phyloP scores from a whole-genome alignment of 2,329 filamentous ascomycete species.

The Chrysoporthe deuterocubensis region DNA sequence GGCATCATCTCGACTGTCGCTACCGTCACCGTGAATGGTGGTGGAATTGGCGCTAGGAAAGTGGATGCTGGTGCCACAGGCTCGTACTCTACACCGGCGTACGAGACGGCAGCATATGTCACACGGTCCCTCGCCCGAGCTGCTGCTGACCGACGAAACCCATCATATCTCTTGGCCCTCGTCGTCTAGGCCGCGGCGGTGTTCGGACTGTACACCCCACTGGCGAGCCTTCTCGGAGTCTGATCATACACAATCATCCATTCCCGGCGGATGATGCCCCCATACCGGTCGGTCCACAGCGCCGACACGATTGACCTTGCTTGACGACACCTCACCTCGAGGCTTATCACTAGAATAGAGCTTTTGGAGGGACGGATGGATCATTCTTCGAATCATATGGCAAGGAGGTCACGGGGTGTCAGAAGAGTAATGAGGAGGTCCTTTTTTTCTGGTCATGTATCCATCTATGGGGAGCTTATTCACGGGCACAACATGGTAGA shows the following conservation, averaged over 20 bases:
- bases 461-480: slow-evolving; percentile 13
- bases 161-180: slow-evolving; percentile 28
- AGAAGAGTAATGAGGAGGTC: slow-evolving; percentile 22
- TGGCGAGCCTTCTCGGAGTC: slow-evolving; percentile 22
- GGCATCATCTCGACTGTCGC: slow-evolving; percentile 27
- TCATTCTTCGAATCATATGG: slow-evolving; percentile 26
- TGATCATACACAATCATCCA: slow-evolving; percentile 19
- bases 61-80: slow-evolving; percentile 18
- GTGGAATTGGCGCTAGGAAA: slow-evolving; percentile 26
- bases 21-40: slow-evolving; percentile 26
- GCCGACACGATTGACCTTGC: not conserved
- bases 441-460: slow-evolving; percentile 23
- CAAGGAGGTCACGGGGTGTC: slow-evolving; percentile 21
- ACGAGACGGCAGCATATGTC: slow-evolving; percentile 25
- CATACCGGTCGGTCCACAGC: not conserved
- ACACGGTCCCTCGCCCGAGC: slow-evolving; percentile 21
- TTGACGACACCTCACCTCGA: not conserved
- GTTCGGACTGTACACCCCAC: slow-evolving; percentile 26
- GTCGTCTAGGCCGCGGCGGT: slow-evolving; percentile 29
- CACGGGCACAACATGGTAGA: slow-evolving; percentile 19
- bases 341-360: slow-evolving; percentile 17
- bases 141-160: slow-evolving; percentile 20
- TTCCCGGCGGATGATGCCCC: slow-evolving; percentile 3
- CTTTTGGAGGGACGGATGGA: slow-evolving; percentile 20
- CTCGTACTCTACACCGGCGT: slow-evolving; percentile 15